Evolutionary conservation across 1,284 basidiomycete genomes (phyloP).

Genomic region (Irpex sp.): DNA sequence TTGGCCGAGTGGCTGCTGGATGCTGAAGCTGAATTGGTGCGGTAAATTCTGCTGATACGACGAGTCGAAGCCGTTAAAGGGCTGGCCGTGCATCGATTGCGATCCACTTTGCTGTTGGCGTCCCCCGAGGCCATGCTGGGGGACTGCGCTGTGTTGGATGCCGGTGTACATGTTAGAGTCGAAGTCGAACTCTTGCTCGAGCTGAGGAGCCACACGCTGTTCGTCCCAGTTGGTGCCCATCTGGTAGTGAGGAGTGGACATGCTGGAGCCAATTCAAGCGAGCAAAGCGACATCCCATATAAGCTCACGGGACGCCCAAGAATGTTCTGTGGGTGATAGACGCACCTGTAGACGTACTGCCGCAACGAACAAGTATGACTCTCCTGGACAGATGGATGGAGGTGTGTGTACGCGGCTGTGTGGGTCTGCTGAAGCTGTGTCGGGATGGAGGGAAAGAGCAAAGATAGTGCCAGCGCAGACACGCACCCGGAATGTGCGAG

Average conservation of each 20-base stretch:
- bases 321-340: neutral
- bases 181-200: conserved; percentile 27
- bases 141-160: conserved; percentile 16
- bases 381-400: neutral
- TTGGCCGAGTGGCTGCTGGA: conserved; percentile 2
- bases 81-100: conserved; percentile 10
- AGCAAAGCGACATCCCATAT: conserved; percentile 1
- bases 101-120: conserved; percentile 4
- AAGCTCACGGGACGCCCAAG: neutral
- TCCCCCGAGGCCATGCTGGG: conserved; percentile 6
- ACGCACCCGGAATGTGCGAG: neutral
- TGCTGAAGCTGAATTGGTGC: conserved; percentile 12
- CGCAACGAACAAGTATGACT: neutral
- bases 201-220: conserved; percentile 18
- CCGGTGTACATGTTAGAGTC: conserved; percentile 22
- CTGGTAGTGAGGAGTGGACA: conserved; percentile 35
- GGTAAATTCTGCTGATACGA: conserved; percentile 11
- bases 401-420: neutral
- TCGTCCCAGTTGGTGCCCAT: conserved; percentile 22
- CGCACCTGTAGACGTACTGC: neutral
- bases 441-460: neutral
- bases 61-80: conserved; percentile 11
- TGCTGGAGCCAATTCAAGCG: conserved; percentile 36
- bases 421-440: neutral
- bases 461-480: neutral